Evolutionary conservation across 495 filamentous ascomycete species (phyloP).

Genomic region (Elasticomyces elasticus): DNA sequence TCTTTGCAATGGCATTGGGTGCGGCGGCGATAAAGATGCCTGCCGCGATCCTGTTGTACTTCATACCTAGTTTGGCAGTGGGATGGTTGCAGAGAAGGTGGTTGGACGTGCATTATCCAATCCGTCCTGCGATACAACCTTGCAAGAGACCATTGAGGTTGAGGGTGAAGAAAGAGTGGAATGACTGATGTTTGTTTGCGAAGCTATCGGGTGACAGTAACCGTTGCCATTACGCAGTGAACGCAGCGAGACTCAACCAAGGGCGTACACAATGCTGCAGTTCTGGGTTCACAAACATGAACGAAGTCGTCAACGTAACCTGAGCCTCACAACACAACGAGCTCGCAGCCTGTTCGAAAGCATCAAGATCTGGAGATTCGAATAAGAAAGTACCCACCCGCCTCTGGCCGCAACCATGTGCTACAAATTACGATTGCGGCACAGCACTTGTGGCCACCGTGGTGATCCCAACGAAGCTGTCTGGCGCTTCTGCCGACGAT

Average conservation of each 20-base stretch:
- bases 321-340: background rate
- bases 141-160: constrained; percentile 1
- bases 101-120: constrained; percentile 5
- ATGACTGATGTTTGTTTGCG: background rate
- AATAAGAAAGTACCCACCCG: background rate
- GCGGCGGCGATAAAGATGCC: constrained; percentile 3
- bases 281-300: background rate
- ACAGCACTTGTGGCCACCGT: background rate
- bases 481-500: background rate
- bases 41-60: constrained; percentile 17
- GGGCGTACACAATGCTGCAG: background rate
- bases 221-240: background rate
- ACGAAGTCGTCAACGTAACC: background rate
- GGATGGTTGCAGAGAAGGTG: constrained; percentile 4
- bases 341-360: background rate
- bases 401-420: background rate
- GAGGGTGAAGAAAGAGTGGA: background rate
- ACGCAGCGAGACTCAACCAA: background rate
- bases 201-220: background rate
- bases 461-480: background rate
- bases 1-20: background rate
- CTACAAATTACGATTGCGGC: background rate
- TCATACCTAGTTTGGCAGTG: constrained; percentile 7
- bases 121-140: constrained; percentile 8
- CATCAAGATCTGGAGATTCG: too few relatives aligned